Percentiles rank a stretch among this genome's conserved stretches.
These are phyloP conservation scores for Russula sp. DNA, from an alignment of 768 basidiomycete species.

Conservation along the genomic window DNA sequence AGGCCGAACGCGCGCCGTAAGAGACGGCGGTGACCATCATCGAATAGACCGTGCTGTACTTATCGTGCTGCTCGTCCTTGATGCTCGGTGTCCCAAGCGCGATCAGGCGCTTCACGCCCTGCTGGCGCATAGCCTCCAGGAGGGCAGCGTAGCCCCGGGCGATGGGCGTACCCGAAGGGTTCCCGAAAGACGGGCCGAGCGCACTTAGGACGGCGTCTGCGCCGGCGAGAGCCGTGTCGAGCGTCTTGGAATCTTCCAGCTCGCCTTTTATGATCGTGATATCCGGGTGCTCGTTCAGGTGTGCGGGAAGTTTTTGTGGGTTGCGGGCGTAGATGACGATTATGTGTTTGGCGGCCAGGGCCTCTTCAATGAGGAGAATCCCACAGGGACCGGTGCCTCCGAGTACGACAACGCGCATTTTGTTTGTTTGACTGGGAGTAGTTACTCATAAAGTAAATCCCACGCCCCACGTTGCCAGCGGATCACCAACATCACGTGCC, in stretches of 20 bases:
- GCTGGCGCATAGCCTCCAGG: constrained; percentile 54
- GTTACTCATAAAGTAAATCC: no score
- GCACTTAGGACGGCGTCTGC: constrained; percentile 65
- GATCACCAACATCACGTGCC: neutral
- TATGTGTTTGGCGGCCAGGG: constrained; percentile 45
- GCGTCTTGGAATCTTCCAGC: constrained; percentile 49
- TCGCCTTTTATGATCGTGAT: constrained; percentile 54
- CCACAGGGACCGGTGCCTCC: constrained; percentile 68
- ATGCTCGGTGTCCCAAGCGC: constrained; percentile 67
- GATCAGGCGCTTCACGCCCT: constrained; percentile 56
- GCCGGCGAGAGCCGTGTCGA: constrained; percentile 53
- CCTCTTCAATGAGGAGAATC: constrained; percentile 53
- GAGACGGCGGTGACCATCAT: constrained; percentile 42
- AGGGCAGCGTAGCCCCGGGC: constrained; percentile 56
- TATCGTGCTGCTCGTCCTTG: constrained; percentile 55
- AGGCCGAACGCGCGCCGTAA: constrained; percentile 53
- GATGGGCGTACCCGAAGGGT: constrained; percentile 53
- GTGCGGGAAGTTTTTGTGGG: constrained; percentile 58
- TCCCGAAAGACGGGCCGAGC: constrained; percentile 51
- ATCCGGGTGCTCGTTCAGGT: constrained; percentile 44
- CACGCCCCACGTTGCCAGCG: no score
- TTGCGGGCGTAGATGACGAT: constrained; percentile 63
- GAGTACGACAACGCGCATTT: constrained; percentile 60
- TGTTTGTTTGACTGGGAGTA: neutral
- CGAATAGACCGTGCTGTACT: constrained; percentile 47